Percentiles rank a stretch among this genome's conserved stretches.
These are phyloP conservation scores for Russula griseocarnosa DNA, from an alignment of 768 basidiomycete genomes.

Conservation along the genomic window DNA sequence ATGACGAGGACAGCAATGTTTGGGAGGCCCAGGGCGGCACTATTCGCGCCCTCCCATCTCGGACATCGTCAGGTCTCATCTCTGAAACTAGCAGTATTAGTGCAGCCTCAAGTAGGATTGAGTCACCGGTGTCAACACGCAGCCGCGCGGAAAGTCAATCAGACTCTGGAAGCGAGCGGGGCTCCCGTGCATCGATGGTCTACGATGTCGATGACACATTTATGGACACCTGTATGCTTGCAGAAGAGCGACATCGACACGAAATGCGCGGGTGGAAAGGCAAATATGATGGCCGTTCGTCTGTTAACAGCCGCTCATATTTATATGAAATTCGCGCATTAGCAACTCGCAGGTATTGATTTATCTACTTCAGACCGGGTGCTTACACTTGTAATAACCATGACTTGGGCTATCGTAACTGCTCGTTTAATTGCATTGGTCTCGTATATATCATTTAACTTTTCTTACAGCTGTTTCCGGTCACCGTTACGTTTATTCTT, in stretches of 20 bases:
- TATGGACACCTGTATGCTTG: slow-evolving; percentile 62
- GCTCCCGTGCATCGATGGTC: slow-evolving; percentile 74
- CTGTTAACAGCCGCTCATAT: slow-evolving; percentile 55
- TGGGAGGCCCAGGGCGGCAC: slow-evolving; percentile 78
- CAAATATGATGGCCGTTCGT: slow-evolving; percentile 29
- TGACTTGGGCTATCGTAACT: slow-evolving; percentile 18
- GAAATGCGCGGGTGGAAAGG: slow-evolving; percentile 82
- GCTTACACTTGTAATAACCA: slow-evolving; percentile 17
- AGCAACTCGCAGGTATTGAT: slow-evolving; percentile 71
- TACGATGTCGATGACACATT: slow-evolving; percentile 75
- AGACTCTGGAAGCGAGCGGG: slow-evolving; percentile 74
- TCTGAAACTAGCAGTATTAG: slow-evolving; percentile 33
- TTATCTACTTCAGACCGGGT: slow-evolving; percentile 10
- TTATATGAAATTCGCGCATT: slow-evolving; percentile 81
- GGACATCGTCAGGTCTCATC: slow-evolving; percentile 13
- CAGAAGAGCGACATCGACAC: slow-evolving; percentile 74
- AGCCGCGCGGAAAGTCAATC: slow-evolving; percentile 63
- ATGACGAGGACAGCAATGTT: slow-evolving; percentile 78
- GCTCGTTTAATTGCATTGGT: slow-evolving; percentile 19
- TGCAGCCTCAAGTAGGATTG: slow-evolving; percentile 35
- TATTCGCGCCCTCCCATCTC: slow-evolving; percentile 58
- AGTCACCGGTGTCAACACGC: slow-evolving; percentile 56
- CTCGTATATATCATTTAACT: slow-evolving; percentile 15
- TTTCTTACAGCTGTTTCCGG: not conserved
- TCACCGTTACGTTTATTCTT: not conserved